A percentile compares a stretch with the other conserved stretches of the same genome.
These are phyloP conservation scores for Backusella macrospora DNA, from an alignment of 192 early-diverging fungal species.

Conservation along the genomic window DNA sequence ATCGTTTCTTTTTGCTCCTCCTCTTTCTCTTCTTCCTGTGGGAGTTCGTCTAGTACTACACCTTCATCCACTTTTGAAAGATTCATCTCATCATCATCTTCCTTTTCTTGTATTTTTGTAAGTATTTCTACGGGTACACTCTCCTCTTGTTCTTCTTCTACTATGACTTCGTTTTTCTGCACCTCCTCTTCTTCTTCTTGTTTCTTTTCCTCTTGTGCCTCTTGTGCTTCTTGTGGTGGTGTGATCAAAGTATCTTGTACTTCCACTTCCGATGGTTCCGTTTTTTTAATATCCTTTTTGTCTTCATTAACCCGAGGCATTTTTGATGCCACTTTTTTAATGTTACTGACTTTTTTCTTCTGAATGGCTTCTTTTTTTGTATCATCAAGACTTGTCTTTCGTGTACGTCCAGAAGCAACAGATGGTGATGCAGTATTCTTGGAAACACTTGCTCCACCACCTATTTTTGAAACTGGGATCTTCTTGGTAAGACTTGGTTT, in stretches of 20 bases:
- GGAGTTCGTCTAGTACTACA: neutral
- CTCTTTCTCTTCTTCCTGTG: neutral
- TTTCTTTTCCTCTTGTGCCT: neutral
- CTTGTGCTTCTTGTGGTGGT: neutral
- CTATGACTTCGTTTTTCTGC: no score
- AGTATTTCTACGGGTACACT: neutral
- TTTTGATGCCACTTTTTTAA: neutral
- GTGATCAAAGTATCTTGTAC: neutral
- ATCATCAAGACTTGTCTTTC: constrained; percentile 13
- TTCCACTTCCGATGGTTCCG: neutral
- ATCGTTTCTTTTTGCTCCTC: neutral
- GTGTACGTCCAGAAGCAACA: constrained; percentile 20
- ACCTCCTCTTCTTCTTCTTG: neutral
- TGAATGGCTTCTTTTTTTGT: neutral
- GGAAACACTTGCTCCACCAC: constrained; percentile 7
- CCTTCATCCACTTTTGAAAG: neutral
- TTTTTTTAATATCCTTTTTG: neutral
- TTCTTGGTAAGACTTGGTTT: constrained; percentile 9
- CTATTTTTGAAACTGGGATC: neutral
- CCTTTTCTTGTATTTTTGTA: neutral
- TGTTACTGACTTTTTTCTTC: neutral
- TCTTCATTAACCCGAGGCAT: constrained; percentile 1
- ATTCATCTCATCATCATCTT: neutral
- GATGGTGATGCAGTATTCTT: constrained; percentile 26
- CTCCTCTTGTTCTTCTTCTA: neutral